phyloP scores from a whole-genome alignment of 768 basidiomycete genomes.

The Russula ochroleuca region DNA sequence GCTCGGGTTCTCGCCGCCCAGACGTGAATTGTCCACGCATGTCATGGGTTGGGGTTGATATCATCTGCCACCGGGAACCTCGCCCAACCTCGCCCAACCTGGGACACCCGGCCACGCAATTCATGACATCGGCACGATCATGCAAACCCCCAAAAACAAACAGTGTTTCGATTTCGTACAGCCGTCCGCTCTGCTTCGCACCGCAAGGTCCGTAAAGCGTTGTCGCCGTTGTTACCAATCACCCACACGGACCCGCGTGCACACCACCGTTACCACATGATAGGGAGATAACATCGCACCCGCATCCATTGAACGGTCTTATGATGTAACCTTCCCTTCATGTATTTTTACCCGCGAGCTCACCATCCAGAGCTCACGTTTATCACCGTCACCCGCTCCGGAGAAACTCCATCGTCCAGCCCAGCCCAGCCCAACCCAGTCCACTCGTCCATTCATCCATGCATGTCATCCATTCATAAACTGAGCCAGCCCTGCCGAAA shows the following conservation, averaged over 20 bases:
- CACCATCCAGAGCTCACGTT: neutral
- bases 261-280: neutral
- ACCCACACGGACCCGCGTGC: neutral
- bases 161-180: neutral
- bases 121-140: constrained; percentile 8
- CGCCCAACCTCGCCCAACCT: neutral
- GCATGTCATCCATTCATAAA: neutral
- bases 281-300: neutral
- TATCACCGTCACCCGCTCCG: neutral
- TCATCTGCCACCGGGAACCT: neutral
- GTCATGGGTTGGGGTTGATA: neutral
- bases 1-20: constrained; percentile 1
- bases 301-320: neutral
- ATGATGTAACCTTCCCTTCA: neutral
- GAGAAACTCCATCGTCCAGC: neutral
- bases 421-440: neutral
- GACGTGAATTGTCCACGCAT: neutral
- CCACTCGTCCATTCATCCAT: neutral
- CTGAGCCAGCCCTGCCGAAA: neutral
- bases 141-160: too few relatives aligned
- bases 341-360: neutral
- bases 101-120: neutral
- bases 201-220: constrained; percentile 1
- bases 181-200: neutral
- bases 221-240: constrained; percentile 3